phyloP scores from a whole-genome alignment of 345 rosid genomes.

The Gossypium ekmanianum region DNA sequence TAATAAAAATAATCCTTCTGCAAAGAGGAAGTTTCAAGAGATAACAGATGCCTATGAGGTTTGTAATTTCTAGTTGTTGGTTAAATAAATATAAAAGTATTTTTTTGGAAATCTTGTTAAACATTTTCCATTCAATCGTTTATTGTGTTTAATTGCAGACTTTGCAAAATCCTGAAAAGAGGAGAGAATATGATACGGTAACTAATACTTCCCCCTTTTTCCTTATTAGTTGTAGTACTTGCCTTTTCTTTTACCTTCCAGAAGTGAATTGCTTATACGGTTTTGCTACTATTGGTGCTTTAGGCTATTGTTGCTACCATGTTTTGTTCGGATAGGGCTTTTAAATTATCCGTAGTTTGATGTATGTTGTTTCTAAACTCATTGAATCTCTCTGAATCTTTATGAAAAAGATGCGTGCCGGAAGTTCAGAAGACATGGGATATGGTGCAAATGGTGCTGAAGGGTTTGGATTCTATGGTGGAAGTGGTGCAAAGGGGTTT shows the following conservation, averaged over 20 bases:
- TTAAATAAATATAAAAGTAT: not conserved
- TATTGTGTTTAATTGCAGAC: conserved; percentile 42
- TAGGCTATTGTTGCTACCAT: not conserved
- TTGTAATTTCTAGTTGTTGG: conserved; percentile 2
- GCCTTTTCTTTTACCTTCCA: not conserved
- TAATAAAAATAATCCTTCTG: conserved; percentile 78
- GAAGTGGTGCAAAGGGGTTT: conserved; percentile 51
- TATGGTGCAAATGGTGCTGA: conserved; percentile 50
- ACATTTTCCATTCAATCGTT: not conserved
- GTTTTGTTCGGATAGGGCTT: not conserved
- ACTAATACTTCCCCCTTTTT: not conserved
- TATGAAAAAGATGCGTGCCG: conserved; percentile 33
- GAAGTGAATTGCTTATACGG: not conserved
- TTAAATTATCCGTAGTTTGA: not conserved
- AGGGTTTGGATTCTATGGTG: conserved; percentile 38
- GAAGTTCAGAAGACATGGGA: conserved; percentile 42
- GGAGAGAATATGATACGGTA: conserved; percentile 72
- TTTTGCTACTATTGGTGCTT: conserved; percentile 4
- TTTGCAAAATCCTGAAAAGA: conserved; percentile 57
- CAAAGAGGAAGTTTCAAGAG: conserved; percentile 51
- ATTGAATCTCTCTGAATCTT: conserved; percentile 12
- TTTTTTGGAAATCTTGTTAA: not conserved
- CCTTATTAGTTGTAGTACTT: not conserved
- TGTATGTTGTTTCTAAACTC: conserved; percentile 14
- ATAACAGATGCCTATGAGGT: conserved; percentile 92